These are phyloP conservation scores for Pholiota adiposa DNA, from an alignment of 1,284 basidiomycete genomes.

Conservation along the genomic window DNA sequence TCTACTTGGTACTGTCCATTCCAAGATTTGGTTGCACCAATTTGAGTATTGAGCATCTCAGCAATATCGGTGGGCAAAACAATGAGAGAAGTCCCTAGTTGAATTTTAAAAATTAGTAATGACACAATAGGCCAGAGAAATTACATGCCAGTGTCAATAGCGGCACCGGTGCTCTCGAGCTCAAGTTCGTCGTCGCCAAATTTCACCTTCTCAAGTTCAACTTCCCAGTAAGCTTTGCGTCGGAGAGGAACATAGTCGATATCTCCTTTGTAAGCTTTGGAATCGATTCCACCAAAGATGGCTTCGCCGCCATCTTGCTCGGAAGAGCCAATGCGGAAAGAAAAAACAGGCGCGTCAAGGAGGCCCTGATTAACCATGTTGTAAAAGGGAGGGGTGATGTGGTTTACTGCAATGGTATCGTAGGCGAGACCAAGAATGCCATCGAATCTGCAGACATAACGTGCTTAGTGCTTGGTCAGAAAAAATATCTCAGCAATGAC, in stretches of 20 bases:
- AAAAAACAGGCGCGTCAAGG: constrained; percentile 88
- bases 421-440: constrained; percentile 96
- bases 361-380: constrained; percentile 88
- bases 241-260: constrained; percentile 91
- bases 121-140: background rate
- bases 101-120: constrained; percentile 21
- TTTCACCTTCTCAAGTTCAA: constrained; percentile 85
- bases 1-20: constrained; percentile 95
- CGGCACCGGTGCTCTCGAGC: constrained; percentile 91
- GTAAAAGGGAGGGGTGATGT: constrained; percentile 95
- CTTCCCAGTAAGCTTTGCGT: constrained; percentile 98
- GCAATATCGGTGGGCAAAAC: constrained; percentile 93
- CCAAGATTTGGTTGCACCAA: constrained; percentile 92
- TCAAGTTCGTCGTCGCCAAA: constrained; percentile 89
- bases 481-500: constrained; percentile 30
- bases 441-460: constrained; percentile 75
- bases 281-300: constrained; percentile 92
- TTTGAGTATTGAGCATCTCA: constrained; percentile 97
- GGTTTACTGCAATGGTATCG: constrained; percentile 96
- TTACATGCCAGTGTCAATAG: constrained; percentile 90
- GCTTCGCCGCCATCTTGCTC: constrained; percentile 93
- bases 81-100: constrained; percentile 91
- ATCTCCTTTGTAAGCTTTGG: constrained; percentile 79
- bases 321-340: constrained; percentile 91
- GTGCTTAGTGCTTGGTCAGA: background rate